These are phyloP conservation scores for Leishmania major DNA, from an alignment of 208 protist genomes.

Conservation along the genomic window DNA sequence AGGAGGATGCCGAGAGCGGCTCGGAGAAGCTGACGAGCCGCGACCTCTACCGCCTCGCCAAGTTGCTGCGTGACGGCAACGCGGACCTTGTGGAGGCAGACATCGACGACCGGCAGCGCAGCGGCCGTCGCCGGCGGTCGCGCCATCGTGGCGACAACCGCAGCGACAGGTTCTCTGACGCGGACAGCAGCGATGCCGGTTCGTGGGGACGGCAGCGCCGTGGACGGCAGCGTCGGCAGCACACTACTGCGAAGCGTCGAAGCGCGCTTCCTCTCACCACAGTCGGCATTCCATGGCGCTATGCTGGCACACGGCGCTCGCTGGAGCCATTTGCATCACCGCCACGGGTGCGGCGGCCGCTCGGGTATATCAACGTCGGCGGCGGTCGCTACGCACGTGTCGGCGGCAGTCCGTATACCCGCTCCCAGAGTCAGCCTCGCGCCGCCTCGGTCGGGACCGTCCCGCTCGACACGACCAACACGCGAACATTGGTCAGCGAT, in stretches of 20 bases:
- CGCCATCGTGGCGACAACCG: not conserved
- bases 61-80: slow-evolving; percentile 17
- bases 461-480: slow-evolving; percentile 22
- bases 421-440: not conserved
- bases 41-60: slow-evolving; percentile 28
- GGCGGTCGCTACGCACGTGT: slow-evolving; percentile 47
- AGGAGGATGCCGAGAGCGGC: not conserved
- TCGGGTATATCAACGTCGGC: slow-evolving; percentile 69
- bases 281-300: slow-evolving; percentile 61
- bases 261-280: slow-evolving; percentile 23
- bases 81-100: not conserved
- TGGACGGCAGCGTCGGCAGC: not conserved
- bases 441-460: slow-evolving; percentile 9
- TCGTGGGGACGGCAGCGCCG: not conserved
- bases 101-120: not conserved
- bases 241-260: not conserved
- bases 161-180: not conserved
- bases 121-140: not conserved
- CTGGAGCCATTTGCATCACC: slow-evolving; percentile 33
- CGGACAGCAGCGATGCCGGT: slow-evolving; percentile 3
- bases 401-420: slow-evolving; percentile 38
- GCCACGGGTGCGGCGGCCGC: slow-evolving; percentile 50
- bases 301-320: slow-evolving; percentile 20
- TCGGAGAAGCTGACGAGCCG: slow-evolving; percentile 19
- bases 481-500: not conserved